phyloP scores from a whole-genome alignment of 768 basidiomycete species.

The Macrocybe gigantea region DNA sequence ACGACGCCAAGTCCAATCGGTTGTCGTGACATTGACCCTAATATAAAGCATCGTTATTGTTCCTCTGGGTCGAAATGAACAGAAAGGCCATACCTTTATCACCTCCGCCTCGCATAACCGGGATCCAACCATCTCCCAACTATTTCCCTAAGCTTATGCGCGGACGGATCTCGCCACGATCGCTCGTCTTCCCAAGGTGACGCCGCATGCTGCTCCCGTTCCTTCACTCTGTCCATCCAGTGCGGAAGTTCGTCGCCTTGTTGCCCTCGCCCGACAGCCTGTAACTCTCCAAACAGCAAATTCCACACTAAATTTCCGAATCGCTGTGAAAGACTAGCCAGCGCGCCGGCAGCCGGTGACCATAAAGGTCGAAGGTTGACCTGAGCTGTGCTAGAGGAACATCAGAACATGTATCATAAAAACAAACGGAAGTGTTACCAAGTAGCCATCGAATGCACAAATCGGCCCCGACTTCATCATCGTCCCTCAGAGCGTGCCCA shows the following conservation, averaged over 20 bases:
- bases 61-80: neutral
- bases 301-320: conserved; percentile 72
- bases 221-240: conserved; percentile 17
- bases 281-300: conserved; percentile 43
- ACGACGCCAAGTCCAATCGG: conserved; percentile 68
- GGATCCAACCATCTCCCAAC: conserved; percentile 44
- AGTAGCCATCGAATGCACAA: conserved; percentile 68
- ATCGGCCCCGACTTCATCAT: conserved; percentile 53
- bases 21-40: conserved; percentile 31
- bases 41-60: neutral
- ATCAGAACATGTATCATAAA: neutral
- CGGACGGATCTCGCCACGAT: conserved; percentile 74
- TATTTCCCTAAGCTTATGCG: conserved; percentile 49
- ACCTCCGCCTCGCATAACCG: conserved; percentile 19
- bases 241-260: conserved; percentile 1
- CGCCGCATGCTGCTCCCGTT: neutral
- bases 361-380: conserved; percentile 90
- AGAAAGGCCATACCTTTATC: conserved; percentile 27
- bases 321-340: conserved; percentile 46
- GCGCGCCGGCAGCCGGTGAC: conserved; percentile 69
- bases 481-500: conserved; percentile 51
- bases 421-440: conserved; percentile 34
- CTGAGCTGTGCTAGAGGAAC: conserved; percentile 65
- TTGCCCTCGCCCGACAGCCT: conserved; percentile 17
- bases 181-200: conserved; percentile 56